Percentiles rank a stretch among this genome's conserved stretches.
These are phyloP conservation scores for Microsporum audouinii DNA, from an alignment of 2,329 filamentous ascomycete species.

Conservation along the genomic window DNA sequence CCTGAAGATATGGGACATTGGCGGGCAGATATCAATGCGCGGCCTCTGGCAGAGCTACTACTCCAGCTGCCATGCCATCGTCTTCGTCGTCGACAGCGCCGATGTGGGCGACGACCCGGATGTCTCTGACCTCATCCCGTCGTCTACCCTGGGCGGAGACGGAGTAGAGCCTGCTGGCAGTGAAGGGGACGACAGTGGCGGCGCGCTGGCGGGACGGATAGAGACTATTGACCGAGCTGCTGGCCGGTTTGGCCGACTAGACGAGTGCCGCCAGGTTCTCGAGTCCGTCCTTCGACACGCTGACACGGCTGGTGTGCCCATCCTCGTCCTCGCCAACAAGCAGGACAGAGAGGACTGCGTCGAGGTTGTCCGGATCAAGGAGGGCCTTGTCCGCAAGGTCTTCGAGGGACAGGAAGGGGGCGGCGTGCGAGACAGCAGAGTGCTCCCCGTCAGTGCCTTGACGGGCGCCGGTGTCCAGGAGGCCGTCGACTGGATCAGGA, in stretches of 20 bases:
- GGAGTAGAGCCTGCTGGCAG: background rate
- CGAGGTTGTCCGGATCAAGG: conserved; percentile 94
- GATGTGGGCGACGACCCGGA: conserved; percentile 74
- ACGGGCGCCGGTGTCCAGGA: conserved; percentile 72
- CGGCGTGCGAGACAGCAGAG: conserved; percentile 77
- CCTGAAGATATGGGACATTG: conserved; percentile 96
- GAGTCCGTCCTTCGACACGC: conserved; percentile 80
- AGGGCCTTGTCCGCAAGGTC: conserved; percentile 86
- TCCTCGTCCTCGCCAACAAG: conserved; percentile 91
- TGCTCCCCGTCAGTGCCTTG: conserved; percentile 83
- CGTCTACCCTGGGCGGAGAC: conserved; percentile 1
- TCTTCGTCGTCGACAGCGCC: conserved; percentile 93
- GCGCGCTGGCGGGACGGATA: conserved; percentile 21
- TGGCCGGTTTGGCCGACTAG: conserved; percentile 46
- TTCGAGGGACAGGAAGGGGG: conserved; percentile 87
- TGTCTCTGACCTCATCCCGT: conserved; percentile 39
- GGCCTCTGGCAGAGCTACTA: conserved; percentile 96
- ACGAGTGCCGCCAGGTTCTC: conserved; percentile 79
- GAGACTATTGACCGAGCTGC: conserved; percentile 26
- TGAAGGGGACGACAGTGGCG: background rate
- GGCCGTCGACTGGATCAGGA: conserved; percentile 93
- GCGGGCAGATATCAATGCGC: conserved; percentile 79
- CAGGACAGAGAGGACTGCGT: conserved; percentile 96
- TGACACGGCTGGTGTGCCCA: conserved; percentile 80
- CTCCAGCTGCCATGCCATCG: conserved; percentile 83